A percentile compares a stretch with the other conserved stretches of the same genome.
Conservation (phyloP, 148 eudicot species). For the Limonium bicolor region DNA sequence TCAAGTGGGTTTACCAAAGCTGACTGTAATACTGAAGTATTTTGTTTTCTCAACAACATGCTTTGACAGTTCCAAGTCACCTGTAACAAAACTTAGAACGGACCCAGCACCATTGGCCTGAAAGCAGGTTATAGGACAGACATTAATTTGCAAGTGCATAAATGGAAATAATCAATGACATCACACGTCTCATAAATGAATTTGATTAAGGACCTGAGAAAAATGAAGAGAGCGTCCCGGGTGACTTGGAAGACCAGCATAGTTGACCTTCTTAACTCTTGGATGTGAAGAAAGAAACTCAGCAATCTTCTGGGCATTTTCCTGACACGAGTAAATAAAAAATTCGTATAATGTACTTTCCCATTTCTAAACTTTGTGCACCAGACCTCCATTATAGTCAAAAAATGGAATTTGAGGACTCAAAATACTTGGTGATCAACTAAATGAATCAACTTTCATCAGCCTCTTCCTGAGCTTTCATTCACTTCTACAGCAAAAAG, state of each 20-base stretch:
- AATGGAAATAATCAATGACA: not conserved
- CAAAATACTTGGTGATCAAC: too few species aligned
- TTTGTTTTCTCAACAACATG: constrained; percentile 76
- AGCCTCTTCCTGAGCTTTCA: too few species aligned
- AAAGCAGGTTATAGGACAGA: constrained; percentile 9
- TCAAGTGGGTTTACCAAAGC: constrained; percentile 57
- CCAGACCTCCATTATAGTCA: too few species aligned
- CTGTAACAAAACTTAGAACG: constrained; percentile 89
- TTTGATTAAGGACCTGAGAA: constrained; percentile 49
- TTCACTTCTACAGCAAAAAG: too few species aligned
- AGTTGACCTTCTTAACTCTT: constrained; percentile 66
- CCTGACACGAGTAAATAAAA: constrained; percentile 30
- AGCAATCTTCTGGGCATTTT: constrained; percentile 90
- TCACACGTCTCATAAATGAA: not conserved
- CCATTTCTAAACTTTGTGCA: too few species aligned
- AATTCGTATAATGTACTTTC: too few species aligned
- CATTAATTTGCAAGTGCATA: not conserved
- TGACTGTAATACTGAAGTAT: constrained; percentile 88
- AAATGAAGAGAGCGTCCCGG: constrained; percentile 80
- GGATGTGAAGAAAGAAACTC: constrained; percentile 92
- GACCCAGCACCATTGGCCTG: constrained; percentile 99
- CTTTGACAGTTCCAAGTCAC: constrained; percentile 75
- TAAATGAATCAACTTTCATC: too few species aligned
- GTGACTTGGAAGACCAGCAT: constrained; percentile 90
- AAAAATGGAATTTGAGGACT: too few species aligned